These are phyloP conservation scores for Amanita rubescens DNA, from an alignment of 768 basidiomycete species.

Conservation along the genomic window DNA sequence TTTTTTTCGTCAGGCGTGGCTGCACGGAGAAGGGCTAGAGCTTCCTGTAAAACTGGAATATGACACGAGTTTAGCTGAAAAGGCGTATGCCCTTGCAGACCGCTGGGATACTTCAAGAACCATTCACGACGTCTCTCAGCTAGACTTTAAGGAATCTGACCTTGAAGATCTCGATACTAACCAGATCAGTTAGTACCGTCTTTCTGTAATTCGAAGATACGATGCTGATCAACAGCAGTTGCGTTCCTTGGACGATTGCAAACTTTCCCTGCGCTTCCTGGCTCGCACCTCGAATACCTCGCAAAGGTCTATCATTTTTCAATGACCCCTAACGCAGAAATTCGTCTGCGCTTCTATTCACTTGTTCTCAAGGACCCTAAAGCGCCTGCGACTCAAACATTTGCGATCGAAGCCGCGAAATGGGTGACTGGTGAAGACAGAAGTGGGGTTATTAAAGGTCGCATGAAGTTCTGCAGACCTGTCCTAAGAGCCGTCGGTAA, in stretches of 20 bases:
- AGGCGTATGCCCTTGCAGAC: constrained; percentile 64
- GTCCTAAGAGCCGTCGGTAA: constrained; percentile 47
- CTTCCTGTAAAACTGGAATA: constrained; percentile 74
- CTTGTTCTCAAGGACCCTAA: constrained; percentile 49
- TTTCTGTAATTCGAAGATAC: neutral
- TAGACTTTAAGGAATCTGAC: constrained; percentile 55
- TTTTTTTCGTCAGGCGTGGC: constrained; percentile 52
- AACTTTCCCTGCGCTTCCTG: constrained; percentile 52
- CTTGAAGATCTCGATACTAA: constrained; percentile 60
- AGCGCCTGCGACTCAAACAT: constrained; percentile 40
- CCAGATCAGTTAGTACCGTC: constrained; percentile 53
- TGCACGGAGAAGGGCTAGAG: constrained; percentile 69
- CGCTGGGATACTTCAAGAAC: constrained; percentile 65
- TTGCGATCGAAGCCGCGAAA: constrained; percentile 44
- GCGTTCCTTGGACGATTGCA: constrained; percentile 81
- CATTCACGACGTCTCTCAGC: constrained; percentile 31
- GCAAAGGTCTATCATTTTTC: constrained; percentile 43
- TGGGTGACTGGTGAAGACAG: constrained; percentile 68
- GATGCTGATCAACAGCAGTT: constrained; percentile 32
- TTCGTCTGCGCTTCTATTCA: constrained; percentile 72
- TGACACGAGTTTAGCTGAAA: constrained; percentile 61
- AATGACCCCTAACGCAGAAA: constrained; percentile 64
- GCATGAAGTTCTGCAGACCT: constrained; percentile 83
- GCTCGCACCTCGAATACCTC: constrained; percentile 50
- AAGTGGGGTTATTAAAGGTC: constrained; percentile 57